These are phyloP conservation scores for Gynostemma pentaphyllum DNA, from an alignment of 306 rosid species.

Conservation along the genomic window DNA sequence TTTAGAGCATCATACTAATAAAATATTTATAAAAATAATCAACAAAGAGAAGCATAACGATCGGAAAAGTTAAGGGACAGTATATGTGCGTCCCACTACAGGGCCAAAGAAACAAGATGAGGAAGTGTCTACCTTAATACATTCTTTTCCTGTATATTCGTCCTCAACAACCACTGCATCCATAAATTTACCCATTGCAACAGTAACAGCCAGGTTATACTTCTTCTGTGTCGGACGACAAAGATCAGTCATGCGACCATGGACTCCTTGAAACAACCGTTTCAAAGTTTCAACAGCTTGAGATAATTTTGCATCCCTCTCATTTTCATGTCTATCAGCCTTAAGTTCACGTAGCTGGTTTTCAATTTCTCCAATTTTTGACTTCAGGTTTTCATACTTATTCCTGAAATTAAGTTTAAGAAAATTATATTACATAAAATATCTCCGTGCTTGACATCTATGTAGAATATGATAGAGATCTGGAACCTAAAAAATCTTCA, in stretches of 20 bases:
- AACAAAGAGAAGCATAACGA: neutral
- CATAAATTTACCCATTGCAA: conserved; percentile 99
- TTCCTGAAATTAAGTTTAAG: conserved; percentile 35
- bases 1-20: neutral
- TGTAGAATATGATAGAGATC: neutral
- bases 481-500: neutral
- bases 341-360: conserved; percentile 81
- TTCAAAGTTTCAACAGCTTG: conserved; percentile 97
- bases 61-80: neutral
- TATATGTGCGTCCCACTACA: neutral
- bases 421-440: neutral
- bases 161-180: conserved; percentile 97
- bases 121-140: conserved; percentile 65
- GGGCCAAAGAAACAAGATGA: neutral
- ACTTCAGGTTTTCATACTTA: conserved; percentile 60
- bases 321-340: conserved; percentile 94
- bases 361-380: conserved; percentile 66
- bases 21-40: neutral
- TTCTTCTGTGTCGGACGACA: conserved; percentile 94
- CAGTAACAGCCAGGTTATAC: conserved; percentile 94
- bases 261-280: conserved; percentile 92
- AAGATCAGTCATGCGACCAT: conserved; percentile 98
- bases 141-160: conserved; percentile 97
- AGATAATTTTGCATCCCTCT: conserved; percentile 87
- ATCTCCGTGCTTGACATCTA: neutral